Base-by-base conservation (phyloP, 1,284 basidiomycete species). In the Athelia sp. region DNA sequence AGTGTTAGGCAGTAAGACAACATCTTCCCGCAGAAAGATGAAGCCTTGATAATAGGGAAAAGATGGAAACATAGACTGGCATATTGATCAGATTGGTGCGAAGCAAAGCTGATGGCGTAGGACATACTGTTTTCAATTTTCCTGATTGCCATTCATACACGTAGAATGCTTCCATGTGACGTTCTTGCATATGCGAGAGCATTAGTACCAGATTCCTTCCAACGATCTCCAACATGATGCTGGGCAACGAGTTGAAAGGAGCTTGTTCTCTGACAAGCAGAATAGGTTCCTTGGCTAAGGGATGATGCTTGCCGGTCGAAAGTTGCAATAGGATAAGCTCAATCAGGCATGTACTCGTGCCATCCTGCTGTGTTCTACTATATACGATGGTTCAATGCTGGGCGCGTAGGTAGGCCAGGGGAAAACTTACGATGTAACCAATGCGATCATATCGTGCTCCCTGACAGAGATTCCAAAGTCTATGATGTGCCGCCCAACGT, bases 371-470 rank as follows among this genome's bases (percentile, higher is more conserved):
- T 40, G 13, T 23, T 26, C 21, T 24, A 21, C 22, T 43, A n/a
- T 43, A n/a, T 19, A 35, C 32, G 18, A 42, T 14, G 29, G 44
- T 46, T 21, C 14, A 10, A 29, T 38, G 34, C 42, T n/a, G 23
- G 21, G 15, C 19, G 26, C 44, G 40, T 36, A 42, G 44, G 46
- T 32, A 36, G 35, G 42, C 50, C 31, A n/a, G 49, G 15, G 19
- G 18, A 46, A 21, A 21, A 53, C 68, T 21, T 52, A 71, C 72
- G 57, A 63, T 4, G 71, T 71, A 22, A 76, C 60, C 26, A 75
- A 54, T 1, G 68, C 73, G n/a, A 77, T 63, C 14, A 79, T 59
- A 56, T 79, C 74, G 52, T 76, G 74, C 54, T 78, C 75, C 19
- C 72, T 60, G 11, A 76, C 59, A 23, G 68, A 64, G n/a, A 78